Percentiles rank a stretch among this genome's conserved stretches.
phyloP scores from a whole-genome alignment of 495 filamentous ascomycete genomes.

The Penicillium mononematosum region DNA sequence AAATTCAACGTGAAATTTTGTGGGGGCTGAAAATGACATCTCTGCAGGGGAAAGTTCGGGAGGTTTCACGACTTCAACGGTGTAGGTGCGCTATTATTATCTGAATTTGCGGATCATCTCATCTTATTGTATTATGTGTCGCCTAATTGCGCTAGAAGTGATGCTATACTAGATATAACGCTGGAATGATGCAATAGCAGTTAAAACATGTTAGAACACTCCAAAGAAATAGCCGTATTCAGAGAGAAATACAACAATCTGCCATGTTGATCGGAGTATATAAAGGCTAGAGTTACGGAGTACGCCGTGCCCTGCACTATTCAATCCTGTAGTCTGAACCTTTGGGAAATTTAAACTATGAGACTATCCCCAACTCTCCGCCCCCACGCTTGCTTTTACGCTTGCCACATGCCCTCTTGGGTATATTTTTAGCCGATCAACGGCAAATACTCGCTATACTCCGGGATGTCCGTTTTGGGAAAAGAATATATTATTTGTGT shows the following conservation, averaged over 20 bases:
- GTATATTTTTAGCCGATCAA: not conserved
- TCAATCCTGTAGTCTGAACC: not conserved
- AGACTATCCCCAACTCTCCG: not conserved
- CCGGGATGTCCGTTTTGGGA: not conserved
- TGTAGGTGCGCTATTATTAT: not conserved
- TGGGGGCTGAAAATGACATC: constrained; percentile 1
- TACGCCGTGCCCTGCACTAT: not conserved
- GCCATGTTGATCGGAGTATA: not conserved
- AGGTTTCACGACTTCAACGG: not conserved
- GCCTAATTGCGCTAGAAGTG: not conserved
- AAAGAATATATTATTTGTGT: too few relatives aligned
- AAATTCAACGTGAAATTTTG: not conserved
- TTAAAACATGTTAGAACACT: not conserved
- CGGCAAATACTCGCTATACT: not conserved
- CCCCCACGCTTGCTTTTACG: constrained; percentile 1
- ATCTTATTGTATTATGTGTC: not conserved
- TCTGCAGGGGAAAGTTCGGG: not conserved
- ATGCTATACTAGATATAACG: too few relatives aligned
- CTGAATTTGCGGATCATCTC: not conserved
- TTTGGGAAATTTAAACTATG: not conserved
- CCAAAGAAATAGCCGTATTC: not conserved
- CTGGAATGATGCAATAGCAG: not conserved
- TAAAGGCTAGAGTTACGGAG: not conserved
- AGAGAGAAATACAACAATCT: not conserved
- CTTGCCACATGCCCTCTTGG: not conserved